Evolutionary conservation across 2,329 filamentous ascomycete genomes (phyloP).

Genomic region (Thelonectria blattea): DNA sequence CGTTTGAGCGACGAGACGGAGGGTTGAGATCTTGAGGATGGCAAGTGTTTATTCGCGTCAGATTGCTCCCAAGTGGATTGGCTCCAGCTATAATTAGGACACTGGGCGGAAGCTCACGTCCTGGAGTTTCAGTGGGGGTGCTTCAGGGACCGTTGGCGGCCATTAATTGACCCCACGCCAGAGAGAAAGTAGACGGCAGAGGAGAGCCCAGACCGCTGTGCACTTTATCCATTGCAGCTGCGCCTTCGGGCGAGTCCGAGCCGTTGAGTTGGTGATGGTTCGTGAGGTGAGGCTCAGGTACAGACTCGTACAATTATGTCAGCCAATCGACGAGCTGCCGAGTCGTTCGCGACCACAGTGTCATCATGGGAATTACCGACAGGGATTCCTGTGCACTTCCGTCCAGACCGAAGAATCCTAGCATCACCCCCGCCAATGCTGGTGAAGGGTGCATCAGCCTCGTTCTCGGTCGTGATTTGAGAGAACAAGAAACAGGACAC

Average conservation of each 20-base stretch:
- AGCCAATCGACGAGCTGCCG: not conserved
- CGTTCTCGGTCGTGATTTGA: not conserved
- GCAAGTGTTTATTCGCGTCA: constrained; percentile 1
- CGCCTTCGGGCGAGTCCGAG: constrained; percentile 17
- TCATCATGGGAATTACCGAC: not conserved
- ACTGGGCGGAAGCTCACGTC: not conserved
- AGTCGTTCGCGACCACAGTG: not conserved
- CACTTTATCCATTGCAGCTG: constrained; percentile 10
- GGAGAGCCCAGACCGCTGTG: not conserved
- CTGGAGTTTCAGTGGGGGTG: constrained; percentile 3
- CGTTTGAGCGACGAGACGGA: constrained; percentile 4
- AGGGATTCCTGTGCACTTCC: not conserved
- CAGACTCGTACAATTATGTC: not conserved
- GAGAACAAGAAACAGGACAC: not conserved
- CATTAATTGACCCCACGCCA: constrained; percentile 7
- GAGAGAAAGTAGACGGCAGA: not conserved
- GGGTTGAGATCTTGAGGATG: not conserved
- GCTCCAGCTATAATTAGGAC: constrained; percentile 17
- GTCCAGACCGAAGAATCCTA: not conserved
- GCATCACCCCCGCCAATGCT: not conserved
- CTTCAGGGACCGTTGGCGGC: not conserved
- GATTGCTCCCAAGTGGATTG: constrained; percentile 1
- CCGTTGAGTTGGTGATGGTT: not conserved
- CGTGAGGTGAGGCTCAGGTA: not conserved
- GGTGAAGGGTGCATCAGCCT: too few relatives aligned